phyloP scores from a whole-genome alignment of 2,329 filamentous ascomycete species.

The Tolypocladium ophioglossoides region DNA sequence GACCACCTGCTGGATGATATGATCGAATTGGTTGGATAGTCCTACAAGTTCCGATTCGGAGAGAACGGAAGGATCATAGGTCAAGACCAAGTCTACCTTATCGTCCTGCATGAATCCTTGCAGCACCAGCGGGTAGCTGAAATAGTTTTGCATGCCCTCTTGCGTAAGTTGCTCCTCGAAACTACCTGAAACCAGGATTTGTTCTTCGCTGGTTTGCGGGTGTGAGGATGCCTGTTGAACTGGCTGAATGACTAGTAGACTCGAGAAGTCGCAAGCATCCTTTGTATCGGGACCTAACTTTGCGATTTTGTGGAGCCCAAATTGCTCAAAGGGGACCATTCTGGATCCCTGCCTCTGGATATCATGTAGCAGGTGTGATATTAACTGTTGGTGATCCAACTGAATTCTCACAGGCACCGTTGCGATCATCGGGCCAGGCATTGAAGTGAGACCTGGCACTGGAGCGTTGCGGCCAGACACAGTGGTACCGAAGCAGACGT shows the following conservation, averaged over 20 bases:
- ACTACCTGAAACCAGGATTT: neutral
- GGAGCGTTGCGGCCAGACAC: neutral
- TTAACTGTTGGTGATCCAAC: neutral
- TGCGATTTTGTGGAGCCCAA: neutral
- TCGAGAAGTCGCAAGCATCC: neutral
- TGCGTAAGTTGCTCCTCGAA: neutral
- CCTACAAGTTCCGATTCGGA: neutral
- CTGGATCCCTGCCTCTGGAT: conserved; percentile 5
- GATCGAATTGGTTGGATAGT: neutral
- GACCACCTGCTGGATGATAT: neutral
- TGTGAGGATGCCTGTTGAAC: neutral
- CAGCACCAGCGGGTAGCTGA: conserved; percentile 3
- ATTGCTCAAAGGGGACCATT: conserved; percentile 1
- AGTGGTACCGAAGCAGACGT: neutral
- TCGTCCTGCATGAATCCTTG: neutral
- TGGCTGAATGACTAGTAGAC: neutral
- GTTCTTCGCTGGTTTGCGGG: neutral
- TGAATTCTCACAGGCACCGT: neutral
- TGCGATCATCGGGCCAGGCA: neutral
- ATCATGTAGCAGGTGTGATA: neutral
- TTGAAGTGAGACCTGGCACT: neutral
- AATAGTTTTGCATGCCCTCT: conserved; percentile 1
- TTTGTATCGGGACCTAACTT: neutral
- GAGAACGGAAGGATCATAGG: neutral
- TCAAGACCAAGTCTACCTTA: neutral